Evolutionary conservation across 805 yeast species (phyloP), one percentile per base, ranked within the genome.

Genomic region (Candida khao-thaluensis): DNA sequence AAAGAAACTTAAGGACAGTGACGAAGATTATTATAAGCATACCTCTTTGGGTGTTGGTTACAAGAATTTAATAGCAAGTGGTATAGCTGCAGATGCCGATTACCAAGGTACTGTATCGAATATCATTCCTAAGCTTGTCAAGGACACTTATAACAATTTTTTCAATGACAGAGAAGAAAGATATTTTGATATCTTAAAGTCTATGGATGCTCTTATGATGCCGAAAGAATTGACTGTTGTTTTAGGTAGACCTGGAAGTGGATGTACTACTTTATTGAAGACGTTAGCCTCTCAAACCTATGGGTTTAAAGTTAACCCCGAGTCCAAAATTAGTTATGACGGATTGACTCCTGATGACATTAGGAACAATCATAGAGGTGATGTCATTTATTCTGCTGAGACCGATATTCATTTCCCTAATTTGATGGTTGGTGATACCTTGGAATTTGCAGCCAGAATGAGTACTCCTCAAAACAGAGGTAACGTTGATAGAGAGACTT

Each of bases 81-180:
- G 85, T 54, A 66, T 75, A 38, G 80, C 84, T 2, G 67, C 81
- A 2, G 85, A 78, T 54, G 72, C 81, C 7, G 82, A 80, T 52
- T 81, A 74, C 56, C 85, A 79, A 55, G 63, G 76, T 4, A 79
- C 80, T 2, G 73, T 76, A 3, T 48, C 64, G 22, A 79, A 76
- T 44, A 54, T 52, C 53, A 16, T 53, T 52, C 17, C 55, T 54
- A 45, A 62, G 62, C 32, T 27, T 20, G 14, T 25, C 31, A 38
- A 14, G 4, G 36, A 17, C 21, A n/a, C 17, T 14, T 38, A 38
- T 14, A 28, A 21, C 18, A 20, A 21, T 16, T 35, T 26, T 6
- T 17, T 23, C 15, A 27, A 40, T 22, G 38, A 45, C 23, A 26
- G 15, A 12, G 22, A 16, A 5, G 22, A 28, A 4, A 45, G 43